Conservation (phyloP, 345 rosid species). For the Eucalyptus urophylla region DNA sequence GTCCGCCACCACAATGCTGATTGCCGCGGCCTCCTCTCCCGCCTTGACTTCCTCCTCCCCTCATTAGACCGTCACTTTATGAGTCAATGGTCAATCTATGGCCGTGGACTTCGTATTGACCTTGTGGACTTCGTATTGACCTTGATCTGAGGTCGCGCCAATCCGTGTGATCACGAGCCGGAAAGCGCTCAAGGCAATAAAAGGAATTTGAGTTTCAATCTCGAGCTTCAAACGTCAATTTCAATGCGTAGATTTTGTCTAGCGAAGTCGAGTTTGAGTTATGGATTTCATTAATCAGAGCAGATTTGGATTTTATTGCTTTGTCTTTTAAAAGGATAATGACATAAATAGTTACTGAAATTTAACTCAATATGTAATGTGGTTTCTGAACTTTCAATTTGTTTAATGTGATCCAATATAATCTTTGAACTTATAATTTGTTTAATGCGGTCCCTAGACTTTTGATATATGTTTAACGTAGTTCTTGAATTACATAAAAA, state of each 20-base stretch:
- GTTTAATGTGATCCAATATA: fast-evolving
- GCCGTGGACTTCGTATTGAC: too few species aligned
- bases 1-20: neutral
- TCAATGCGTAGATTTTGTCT: fast-evolving
- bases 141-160: neutral
- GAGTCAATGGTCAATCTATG: too few species aligned
- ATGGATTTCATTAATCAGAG: neutral
- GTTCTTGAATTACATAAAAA: too few species aligned
- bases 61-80: neutral
- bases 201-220: neutral
- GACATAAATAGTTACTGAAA: fast-evolving
- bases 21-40: neutral
- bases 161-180: neutral
- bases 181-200: fast-evolving
- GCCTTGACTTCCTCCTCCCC: neutral
- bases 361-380: fast-evolving
- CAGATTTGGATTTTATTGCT: neutral
- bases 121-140: too few species aligned
- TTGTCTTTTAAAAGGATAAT: neutral
- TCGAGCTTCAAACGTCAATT: neutral
- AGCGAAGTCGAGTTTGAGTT: neutral
- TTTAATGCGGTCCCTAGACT: fast-evolving
- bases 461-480: too few species aligned
- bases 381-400: fast-evolving
- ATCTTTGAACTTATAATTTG: too few species aligned